Evolutionary conservation across 495 filamentous ascomycete species (phyloP).

Genomic region (Penicillium bialowiezense): DNA sequence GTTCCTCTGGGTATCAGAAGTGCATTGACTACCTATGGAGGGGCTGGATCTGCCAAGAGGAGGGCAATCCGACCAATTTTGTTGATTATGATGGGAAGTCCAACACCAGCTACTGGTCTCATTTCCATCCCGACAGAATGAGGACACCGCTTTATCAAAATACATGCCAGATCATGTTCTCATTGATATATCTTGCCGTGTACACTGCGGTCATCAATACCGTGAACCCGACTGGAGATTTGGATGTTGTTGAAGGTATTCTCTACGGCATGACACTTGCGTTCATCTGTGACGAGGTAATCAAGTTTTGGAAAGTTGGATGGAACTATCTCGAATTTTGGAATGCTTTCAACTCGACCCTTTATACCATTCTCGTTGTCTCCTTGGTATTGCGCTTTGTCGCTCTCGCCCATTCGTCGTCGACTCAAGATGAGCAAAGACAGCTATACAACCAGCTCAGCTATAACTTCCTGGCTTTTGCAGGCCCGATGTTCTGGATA

Average conservation of each 20-base stretch:
- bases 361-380: slow-evolving; percentile 73
- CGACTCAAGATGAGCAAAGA: slow-evolving; percentile 51
- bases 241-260: slow-evolving; percentile 80
- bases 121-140: slow-evolving; percentile 93
- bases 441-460: slow-evolving; percentile 69
- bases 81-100: slow-evolving; percentile 76
- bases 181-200: slow-evolving; percentile 74
- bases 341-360: slow-evolving; percentile 85
- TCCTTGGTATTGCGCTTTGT: slow-evolving; percentile 76
- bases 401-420: slow-evolving; percentile 61
- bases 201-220: slow-evolving; percentile 93
- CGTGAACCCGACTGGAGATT: slow-evolving; percentile 72
- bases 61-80: slow-evolving; percentile 81
- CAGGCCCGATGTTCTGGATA: slow-evolving; percentile 95
- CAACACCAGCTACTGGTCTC: slow-evolving; percentile 68
- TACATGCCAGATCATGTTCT: slow-evolving; percentile 77
- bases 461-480: slow-evolving; percentile 91
- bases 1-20: slow-evolving; percentile 90
- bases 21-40: slow-evolving; percentile 90
- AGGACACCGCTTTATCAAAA: slow-evolving; percentile 91
- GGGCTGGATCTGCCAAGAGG: slow-evolving; percentile 94
- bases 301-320: slow-evolving; percentile 92
- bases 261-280: slow-evolving; percentile 90
- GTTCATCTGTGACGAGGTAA: slow-evolving; percentile 83
- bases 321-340: slow-evolving; percentile 87